Evolutionary conservation across 345 rosid genomes (phyloP).

Genomic region (Eucalyptus erythrocorys): DNA sequence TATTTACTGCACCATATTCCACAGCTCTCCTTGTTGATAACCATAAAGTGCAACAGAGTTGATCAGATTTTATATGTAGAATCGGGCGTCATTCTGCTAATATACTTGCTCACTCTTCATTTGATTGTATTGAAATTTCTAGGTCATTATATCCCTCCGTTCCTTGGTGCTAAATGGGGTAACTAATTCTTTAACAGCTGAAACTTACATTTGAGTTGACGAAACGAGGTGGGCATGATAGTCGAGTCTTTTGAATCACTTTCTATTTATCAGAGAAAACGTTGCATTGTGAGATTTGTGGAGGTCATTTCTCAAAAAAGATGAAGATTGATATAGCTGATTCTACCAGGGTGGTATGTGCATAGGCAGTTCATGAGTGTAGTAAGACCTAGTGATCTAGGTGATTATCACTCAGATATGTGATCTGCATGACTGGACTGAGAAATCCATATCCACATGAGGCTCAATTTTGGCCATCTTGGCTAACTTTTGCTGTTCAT

Average conservation of each 20-base stretch:
- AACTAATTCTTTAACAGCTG: background rate
- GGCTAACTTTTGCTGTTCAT: background rate
- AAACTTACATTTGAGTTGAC: background rate
- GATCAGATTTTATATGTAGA: background rate
- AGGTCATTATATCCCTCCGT: background rate
- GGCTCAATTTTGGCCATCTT: background rate
- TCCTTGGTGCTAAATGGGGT: background rate
- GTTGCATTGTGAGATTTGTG: background rate
- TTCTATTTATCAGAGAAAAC: background rate
- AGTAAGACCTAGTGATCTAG: background rate
- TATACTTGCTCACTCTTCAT: background rate
- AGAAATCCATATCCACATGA: background rate
- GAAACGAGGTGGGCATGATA: background rate
- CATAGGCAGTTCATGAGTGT: background rate
- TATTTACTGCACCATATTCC: background rate
- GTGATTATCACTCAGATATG: background rate
- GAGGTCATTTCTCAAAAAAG: background rate
- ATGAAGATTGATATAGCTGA: background rate
- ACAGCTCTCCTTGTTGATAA: background rate
- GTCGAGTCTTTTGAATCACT: background rate
- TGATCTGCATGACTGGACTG: background rate
- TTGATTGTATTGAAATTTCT: background rate
- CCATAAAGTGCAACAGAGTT: background rate
- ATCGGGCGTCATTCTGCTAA: background rate
- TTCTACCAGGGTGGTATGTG: background rate